Percentiles rank a stretch among this genome's conserved stretches.
Conservation (phyloP, 495 filamentous ascomycete species). For the Penicillium crystallinum region DNA sequence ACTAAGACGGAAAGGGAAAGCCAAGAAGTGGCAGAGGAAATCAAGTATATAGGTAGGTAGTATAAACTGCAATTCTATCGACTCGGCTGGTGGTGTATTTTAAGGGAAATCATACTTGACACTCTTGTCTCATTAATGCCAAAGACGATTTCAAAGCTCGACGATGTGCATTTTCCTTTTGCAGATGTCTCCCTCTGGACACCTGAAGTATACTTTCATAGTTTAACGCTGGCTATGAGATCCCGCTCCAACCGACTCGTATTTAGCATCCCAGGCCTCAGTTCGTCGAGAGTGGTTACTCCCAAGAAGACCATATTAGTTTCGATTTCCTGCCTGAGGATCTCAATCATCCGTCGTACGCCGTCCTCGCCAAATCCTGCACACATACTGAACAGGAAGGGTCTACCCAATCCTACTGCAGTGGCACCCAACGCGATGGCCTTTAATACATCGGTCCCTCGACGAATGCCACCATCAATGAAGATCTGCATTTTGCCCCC, state of each 20-base stretch:
- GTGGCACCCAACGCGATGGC: conserved; percentile 79
- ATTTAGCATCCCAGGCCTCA: conserved; percentile 34
- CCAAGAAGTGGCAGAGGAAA: conserved; percentile 14
- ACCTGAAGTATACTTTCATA: conserved; percentile 21
- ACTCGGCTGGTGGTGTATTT: no score
- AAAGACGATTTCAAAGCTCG: no score
- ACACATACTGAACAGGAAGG: conserved; percentile 80
- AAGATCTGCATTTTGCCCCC: conserved; percentile 71
- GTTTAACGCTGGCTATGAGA: conserved; percentile 29
- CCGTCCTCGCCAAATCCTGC: conserved; percentile 44
- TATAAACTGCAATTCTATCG: no score
- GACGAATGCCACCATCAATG: conserved; percentile 76
- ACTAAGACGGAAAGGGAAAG: conserved; percentile 9
- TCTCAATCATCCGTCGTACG: conserved; percentile 26
- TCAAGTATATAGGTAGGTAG: conserved; percentile 1
- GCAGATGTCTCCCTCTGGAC: no score
- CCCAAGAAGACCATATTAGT: conserved; percentile 38
- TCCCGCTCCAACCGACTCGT: conserved; percentile 33
- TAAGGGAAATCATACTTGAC: no score
- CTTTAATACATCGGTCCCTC: conserved; percentile 85
- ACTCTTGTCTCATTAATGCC: no score
- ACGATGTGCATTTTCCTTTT: no score
- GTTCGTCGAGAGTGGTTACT: conserved; percentile 20
- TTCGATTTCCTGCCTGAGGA: conserved; percentile 36
- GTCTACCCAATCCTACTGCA: conserved; percentile 80